Evolutionary conservation across 2,329 filamentous ascomycete species (phyloP).

Genomic region (Fusarium sp.): DNA sequence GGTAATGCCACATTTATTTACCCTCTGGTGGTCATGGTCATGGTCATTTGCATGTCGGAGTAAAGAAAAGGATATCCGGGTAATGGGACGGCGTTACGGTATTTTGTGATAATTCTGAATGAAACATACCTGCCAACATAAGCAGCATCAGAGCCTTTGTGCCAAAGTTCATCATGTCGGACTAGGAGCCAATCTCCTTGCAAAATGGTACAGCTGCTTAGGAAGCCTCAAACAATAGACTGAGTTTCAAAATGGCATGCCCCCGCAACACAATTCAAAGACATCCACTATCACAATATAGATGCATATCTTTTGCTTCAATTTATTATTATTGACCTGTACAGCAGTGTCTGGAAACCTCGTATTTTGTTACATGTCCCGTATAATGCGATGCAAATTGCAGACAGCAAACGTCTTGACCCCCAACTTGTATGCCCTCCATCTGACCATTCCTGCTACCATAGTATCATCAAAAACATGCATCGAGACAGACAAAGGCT

Average conservation of each 20-base stretch:
- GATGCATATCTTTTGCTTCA: neutral
- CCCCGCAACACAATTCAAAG: neutral
- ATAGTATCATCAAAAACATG: slow-evolving; percentile 16
- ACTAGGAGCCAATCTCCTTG: neutral
- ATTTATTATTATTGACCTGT: slow-evolving; percentile 34
- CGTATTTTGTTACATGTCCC: slow-evolving; percentile 41
- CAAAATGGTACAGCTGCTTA: neutral
- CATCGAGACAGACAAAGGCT: slow-evolving; percentile 11
- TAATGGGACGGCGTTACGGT: slow-evolving; percentile 36
- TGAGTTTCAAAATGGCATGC: neutral
- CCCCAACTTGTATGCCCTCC: slow-evolving; percentile 33
- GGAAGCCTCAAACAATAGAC: neutral
- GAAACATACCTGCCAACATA: neutral
- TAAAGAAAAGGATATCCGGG: slow-evolving; percentile 24
- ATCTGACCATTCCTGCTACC: slow-evolving; percentile 23
- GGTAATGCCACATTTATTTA: slow-evolving; percentile 46
- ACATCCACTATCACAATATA: neutral
- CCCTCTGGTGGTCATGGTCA: neutral
- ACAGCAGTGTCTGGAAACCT: slow-evolving; percentile 35
- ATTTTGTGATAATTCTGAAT: slow-evolving; percentile 1
- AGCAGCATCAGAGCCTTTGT: neutral
- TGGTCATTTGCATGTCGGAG: slow-evolving; percentile 19
- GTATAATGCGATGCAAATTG: slow-evolving; percentile 41
- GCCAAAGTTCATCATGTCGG: neutral
- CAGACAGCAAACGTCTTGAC: slow-evolving; percentile 25